Conservation (phyloP, 2,329 filamentous ascomycete species). For the Hypoxylon sp. region DNA sequence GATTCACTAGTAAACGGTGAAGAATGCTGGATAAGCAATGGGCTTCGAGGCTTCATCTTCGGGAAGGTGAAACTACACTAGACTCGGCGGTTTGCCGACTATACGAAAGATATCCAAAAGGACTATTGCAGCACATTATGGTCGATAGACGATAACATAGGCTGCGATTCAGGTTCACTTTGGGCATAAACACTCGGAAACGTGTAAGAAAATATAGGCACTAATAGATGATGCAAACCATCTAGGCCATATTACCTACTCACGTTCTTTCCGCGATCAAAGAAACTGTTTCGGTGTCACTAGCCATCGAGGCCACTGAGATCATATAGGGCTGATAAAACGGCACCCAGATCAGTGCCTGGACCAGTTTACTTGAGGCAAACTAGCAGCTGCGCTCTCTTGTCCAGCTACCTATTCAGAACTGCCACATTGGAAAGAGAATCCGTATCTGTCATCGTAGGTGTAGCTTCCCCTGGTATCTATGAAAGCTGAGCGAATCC, state of each 20-base stretch:
- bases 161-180: neutral
- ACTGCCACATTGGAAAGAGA: neutral
- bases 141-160: neutral
- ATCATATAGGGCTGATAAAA: neutral
- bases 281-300: neutral
- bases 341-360: no score
- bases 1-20: conserved; percentile 78
- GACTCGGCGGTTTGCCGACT: neutral
- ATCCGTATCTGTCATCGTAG: neutral
- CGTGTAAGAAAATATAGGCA: neutral
- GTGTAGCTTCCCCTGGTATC: neutral
- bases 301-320: neutral
- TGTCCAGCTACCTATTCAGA: neutral
- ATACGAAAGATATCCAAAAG: neutral
- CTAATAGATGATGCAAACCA: neutral
- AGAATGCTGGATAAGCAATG: conserved; percentile 90
- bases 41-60: conserved; percentile 81
- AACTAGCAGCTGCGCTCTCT: neutral
- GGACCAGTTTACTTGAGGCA: neutral
- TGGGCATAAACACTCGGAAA: neutral
- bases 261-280: neutral
- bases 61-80: conserved; percentile 54
- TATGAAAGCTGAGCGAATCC: neutral
- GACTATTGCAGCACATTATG: neutral
- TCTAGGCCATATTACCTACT: neutral